Evolutionary conservation across 208 protist genomes (phyloP).

Genomic region (Crithidia acanthocephali): DNA sequence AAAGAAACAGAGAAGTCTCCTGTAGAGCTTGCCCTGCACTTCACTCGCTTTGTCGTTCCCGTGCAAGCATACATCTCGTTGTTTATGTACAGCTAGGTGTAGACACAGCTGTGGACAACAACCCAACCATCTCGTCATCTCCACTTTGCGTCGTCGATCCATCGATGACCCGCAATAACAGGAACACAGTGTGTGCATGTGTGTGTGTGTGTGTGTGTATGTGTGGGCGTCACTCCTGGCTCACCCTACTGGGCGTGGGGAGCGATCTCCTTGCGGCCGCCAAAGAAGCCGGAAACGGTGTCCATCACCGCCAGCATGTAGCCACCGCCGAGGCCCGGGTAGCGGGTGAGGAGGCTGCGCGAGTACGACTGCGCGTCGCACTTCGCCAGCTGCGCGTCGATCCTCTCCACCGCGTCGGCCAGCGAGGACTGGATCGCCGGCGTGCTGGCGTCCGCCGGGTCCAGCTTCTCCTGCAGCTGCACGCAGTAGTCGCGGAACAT

Average conservation of each 20-base stretch:
- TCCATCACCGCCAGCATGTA: slow-evolving; percentile 56
- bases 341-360: slow-evolving; percentile 50
- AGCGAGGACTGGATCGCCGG: slow-evolving; percentile 34
- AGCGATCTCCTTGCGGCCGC: slow-evolving; percentile 15
- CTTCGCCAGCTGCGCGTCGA: slow-evolving; percentile 39
- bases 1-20: slow-evolving; percentile 9
- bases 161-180: no score
- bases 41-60: not conserved
- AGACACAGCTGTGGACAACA: not conserved
- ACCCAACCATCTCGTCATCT: not conserved
- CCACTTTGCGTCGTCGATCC: no score
- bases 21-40: slow-evolving; percentile 22
- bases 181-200: no score
- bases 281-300: slow-evolving; percentile 46
- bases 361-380: slow-evolving; percentile 36
- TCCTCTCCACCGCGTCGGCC: slow-evolving; percentile 20
- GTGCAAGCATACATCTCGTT: not conserved
- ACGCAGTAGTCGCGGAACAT: slow-evolving; percentile 53
- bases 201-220: no score
- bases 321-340: slow-evolving; percentile 59
- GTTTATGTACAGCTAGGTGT: not conserved
- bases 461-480: slow-evolving; percentile 36
- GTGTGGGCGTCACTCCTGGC: no score
- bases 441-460: slow-evolving; percentile 37
- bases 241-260: not conserved